Conservation (phyloP, 2,329 filamentous ascomycete genomes). For the Trichoderma sp. region DNA sequence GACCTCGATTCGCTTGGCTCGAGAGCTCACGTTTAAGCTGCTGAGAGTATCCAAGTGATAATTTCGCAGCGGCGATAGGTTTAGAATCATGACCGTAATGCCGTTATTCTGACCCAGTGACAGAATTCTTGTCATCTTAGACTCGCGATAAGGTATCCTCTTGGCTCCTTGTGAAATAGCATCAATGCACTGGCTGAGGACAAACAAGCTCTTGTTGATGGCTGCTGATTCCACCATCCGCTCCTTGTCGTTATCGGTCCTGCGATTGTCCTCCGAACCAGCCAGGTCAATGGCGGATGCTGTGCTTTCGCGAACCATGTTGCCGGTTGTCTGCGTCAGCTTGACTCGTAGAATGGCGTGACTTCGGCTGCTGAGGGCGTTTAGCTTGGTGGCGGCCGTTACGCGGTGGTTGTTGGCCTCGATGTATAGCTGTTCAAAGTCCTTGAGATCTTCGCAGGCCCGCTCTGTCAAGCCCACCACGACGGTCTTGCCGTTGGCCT, state of each 20-base stretch:
- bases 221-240: constrained; percentile 91
- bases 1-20: constrained; percentile 94
- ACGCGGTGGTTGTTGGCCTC: constrained; percentile 90
- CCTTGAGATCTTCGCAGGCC: constrained; percentile 80
- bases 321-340: constrained; percentile 73
- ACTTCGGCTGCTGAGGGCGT: constrained; percentile 85
- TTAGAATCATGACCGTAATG: constrained; percentile 94
- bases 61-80: constrained; percentile 85
- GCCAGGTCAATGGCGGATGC: constrained; percentile 94
- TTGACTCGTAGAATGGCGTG: constrained; percentile 93
- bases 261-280: constrained; percentile 91
- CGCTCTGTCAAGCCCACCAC: constrained; percentile 86
- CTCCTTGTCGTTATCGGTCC: constrained; percentile 92
- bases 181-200: constrained; percentile 92
- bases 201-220: constrained; percentile 97
- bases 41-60: constrained; percentile 94
- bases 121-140: constrained; percentile 95
- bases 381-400: constrained; percentile 88
- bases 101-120: constrained; percentile 94
- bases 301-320: constrained; percentile 73
- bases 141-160: constrained; percentile 90
- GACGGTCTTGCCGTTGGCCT: constrained; percentile 84
- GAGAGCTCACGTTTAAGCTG: constrained; percentile 91
- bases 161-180: constrained; percentile 77
- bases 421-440: constrained; percentile 88